Base-by-base conservation (phyloP, 805 yeast species). In the Candida manassasensis region DNA sequence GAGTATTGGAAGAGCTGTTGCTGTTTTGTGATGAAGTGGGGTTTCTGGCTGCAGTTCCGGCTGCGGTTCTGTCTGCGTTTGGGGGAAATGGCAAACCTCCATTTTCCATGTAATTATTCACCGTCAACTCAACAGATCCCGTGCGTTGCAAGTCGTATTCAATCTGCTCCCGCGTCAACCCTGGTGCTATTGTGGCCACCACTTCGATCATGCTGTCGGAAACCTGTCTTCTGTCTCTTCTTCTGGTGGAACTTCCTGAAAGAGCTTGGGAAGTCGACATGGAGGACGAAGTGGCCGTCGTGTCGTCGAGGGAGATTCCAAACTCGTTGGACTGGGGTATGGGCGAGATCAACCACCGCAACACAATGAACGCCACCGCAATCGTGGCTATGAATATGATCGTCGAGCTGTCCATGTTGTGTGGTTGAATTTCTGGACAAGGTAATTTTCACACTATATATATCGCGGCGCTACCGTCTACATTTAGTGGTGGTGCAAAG, bases 111-210 rank as follows among this genome's bases (percentile, higher is more conserved):
- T 74, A 79, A 29, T 79, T 71, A 34, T 87, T 84, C 7, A 88
- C 79, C 0, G 97, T 89, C 6, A 59, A 73, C 55, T 86, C 89
- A 1, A 89, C 89, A 6, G 84, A 79, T 0, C 95, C 94, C 0
- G 93, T 77, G 40, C 76, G 67, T 49, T 80, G 78, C 42, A 93
- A 70, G 53, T 84, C 95, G 42, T 69, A 67, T 41, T 79, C 68
- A 41, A 93, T 86, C 52, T 84, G 94, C 6, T 74, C 84, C 3
- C 61, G 71, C 1, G 84, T 68, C 21, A 85, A 61, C 14, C 68
- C 67, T 3, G 97, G 96, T 0, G 88, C 95, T 37, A 90, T 67
- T 27, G 87, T 78, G 47, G 79, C 84, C 2, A 90, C 96, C 0
- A 84, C 80, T 43, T 83, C 93, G 29, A 90, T 69, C 97, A 90